These are phyloP conservation scores for Epichloe hybrida DNA, from an alignment of 2,329 filamentous ascomycete species.

Conservation along the genomic window DNA sequence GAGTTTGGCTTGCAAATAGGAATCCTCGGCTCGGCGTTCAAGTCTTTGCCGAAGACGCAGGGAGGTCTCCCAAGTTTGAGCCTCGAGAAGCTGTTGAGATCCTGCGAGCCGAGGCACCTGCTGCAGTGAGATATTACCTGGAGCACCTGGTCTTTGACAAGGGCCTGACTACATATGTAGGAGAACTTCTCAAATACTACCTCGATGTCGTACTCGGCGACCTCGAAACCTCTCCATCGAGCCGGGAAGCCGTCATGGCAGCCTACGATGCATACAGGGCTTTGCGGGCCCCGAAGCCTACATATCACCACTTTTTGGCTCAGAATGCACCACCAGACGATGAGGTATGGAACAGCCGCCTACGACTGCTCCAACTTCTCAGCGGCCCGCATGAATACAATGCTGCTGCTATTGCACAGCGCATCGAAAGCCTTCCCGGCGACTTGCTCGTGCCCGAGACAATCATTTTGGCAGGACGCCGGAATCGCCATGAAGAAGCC, in stretches of 20 bases:
- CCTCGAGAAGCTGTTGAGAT: conserved; percentile 65
- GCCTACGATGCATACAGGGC: conserved; percentile 86
- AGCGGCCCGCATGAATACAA: conserved; percentile 77
- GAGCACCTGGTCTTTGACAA: conserved; percentile 91
- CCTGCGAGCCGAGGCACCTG: conserved; percentile 66
- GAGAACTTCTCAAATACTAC: conserved; percentile 87
- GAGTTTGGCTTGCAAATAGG: conserved; percentile 78
- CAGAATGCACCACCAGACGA: conserved; percentile 64
- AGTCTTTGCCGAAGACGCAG: conserved; percentile 79
- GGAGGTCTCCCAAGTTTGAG: conserved; percentile 62
- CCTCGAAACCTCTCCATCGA: conserved; percentile 52
- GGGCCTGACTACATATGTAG: conserved; percentile 68
- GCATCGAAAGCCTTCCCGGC: conserved; percentile 50
- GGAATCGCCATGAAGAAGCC: conserved; percentile 70
- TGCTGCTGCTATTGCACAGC: conserved; percentile 53
- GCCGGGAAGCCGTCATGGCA: conserved; percentile 56
- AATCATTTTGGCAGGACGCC: conserved; percentile 82
- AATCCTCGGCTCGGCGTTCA: conserved; percentile 85
- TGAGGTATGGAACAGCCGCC: conserved; percentile 76
- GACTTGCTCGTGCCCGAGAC: conserved; percentile 80
- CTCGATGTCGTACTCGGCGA: conserved; percentile 74
- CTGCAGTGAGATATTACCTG: conserved; percentile 84
- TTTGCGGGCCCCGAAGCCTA: conserved; percentile 75
- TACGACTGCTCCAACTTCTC: conserved; percentile 83
- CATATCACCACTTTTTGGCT: conserved; percentile 80